Conservation (phyloP, 163 green algal species). For the Prototheca wickerhamii region DNA sequence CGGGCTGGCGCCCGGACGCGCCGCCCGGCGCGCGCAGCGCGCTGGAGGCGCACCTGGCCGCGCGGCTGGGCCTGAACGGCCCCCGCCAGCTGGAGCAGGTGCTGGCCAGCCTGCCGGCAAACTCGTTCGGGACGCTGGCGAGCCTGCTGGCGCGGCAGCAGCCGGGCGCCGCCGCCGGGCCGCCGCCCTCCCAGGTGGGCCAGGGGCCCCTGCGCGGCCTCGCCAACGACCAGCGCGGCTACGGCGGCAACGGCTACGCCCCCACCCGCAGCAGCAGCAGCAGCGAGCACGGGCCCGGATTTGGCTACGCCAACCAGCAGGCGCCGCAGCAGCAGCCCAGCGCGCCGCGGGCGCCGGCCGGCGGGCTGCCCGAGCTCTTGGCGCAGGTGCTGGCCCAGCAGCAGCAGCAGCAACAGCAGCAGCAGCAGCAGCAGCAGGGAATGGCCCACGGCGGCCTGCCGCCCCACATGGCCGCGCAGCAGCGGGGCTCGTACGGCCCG, state of each 20-base stretch:
- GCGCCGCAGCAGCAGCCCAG: too few relatives aligned
- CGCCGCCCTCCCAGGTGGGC: too few relatives aligned
- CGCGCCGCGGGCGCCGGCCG: too few relatives aligned
- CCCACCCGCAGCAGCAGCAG: neutral
- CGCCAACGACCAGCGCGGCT: neutral
- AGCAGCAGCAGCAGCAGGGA: slow-evolving; percentile 8
- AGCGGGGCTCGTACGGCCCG: neutral
- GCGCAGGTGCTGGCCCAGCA: neutral
- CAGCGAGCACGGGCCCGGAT: too few relatives aligned
- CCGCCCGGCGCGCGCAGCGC: too few relatives aligned
- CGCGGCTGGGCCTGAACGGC: neutral
- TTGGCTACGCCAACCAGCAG: too few relatives aligned
- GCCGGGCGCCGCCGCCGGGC: too few relatives aligned
- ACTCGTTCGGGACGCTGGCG: neutral
- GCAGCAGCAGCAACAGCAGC: slow-evolving; percentile 8
- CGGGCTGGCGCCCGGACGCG: neutral
- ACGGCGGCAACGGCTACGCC: neutral
- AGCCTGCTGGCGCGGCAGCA: neutral
- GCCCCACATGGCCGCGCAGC: neutral
- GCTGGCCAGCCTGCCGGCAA: neutral
- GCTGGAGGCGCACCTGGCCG: neutral
- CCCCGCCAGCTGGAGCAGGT: neutral
- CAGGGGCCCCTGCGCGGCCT: neutral
- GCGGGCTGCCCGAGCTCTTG: neutral
- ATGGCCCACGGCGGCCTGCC: neutral